A percentile compares a stretch with the other conserved stretches of the same genome.
Conservation (phyloP, 371 early-diverging fungal species). For the Mucor plumbeus region DNA sequence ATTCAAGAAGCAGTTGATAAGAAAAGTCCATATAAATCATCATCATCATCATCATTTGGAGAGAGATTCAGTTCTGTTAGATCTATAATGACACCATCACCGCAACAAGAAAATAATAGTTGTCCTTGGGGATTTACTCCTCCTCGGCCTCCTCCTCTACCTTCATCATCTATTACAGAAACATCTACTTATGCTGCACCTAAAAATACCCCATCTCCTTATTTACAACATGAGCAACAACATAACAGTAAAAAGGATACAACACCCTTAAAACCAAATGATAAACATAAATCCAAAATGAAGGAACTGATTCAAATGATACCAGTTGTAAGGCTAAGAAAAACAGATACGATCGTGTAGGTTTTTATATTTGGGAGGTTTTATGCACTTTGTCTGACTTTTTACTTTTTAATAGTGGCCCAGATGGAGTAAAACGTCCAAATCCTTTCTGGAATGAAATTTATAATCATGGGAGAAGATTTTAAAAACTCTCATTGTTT, state of each 20-base stretch:
- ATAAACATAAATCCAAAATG: constrained; percentile 27
- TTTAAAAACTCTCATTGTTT: too few species aligned
- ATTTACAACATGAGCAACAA: background rate
- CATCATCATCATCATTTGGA: background rate
- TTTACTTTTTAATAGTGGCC: constrained; percentile 10
- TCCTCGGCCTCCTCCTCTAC: background rate
- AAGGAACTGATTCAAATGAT: constrained; percentile 21
- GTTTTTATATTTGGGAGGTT: background rate
- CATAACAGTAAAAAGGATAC: background rate
- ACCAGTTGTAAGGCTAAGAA: constrained; percentile 17
- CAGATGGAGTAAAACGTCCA: constrained; percentile 17
- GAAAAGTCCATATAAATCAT: background rate
- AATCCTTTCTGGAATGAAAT: constrained; percentile 31
- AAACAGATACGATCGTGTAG: constrained; percentile 27
- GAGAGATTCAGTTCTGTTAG: background rate
- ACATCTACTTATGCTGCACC: background rate
- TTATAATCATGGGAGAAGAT: constrained; percentile 14
- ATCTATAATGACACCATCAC: background rate
- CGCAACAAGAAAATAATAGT: background rate
- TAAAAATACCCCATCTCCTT: background rate
- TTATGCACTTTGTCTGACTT: background rate
- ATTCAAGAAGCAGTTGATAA: background rate
- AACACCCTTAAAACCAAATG: constrained; percentile 15
- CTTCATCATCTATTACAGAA: background rate
- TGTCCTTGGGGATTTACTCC: background rate